A percentile compares a stretch with the other conserved stretches of the same genome.
Conservation (phyloP, 495 filamentous ascomycete genomes). For the Aspergillus cavernicola region DNA sequence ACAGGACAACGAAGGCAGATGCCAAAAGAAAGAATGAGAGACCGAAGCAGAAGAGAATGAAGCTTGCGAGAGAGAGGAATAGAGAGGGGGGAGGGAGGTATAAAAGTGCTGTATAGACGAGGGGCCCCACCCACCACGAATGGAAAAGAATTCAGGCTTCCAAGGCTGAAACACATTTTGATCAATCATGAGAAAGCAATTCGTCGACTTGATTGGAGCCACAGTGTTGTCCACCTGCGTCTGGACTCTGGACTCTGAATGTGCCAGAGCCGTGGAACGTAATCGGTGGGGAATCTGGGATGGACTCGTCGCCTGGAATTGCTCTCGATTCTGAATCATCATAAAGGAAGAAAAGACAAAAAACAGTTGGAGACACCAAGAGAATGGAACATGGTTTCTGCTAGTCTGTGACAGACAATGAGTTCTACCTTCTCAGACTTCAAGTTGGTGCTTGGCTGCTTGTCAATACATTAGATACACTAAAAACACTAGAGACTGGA, state of each 20-base stretch:
- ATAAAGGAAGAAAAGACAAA: not conserved
- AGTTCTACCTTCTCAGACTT: too few relatives aligned
- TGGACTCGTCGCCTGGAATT: not conserved
- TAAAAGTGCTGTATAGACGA: conserved; percentile 1
- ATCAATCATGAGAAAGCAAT: not conserved
- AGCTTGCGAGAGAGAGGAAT: conserved; percentile 7
- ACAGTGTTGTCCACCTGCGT: not conserved
- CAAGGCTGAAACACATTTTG: not conserved
- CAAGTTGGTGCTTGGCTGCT: too few relatives aligned
- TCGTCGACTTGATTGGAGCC: too few relatives aligned
- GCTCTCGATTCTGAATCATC: not conserved
- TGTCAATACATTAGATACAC: too few relatives aligned
- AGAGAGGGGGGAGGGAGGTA: not conserved
- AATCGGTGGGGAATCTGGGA: conserved; percentile 1
- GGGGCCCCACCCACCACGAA: not conserved
- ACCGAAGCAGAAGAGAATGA: conserved; percentile 4
- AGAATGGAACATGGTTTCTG: too few relatives aligned
- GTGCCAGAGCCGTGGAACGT: conserved; percentile 7
- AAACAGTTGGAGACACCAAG: too few relatives aligned
- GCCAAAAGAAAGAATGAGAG: conserved; percentile 10
- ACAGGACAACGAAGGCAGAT: conserved; percentile 26
- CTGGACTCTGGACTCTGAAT: not conserved
- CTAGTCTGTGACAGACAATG: too few relatives aligned
- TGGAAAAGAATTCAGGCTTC: not conserved
- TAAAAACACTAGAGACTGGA: too few relatives aligned